Conservation (phyloP, 139 green algal species). For the Volvox africanus region DNA sequence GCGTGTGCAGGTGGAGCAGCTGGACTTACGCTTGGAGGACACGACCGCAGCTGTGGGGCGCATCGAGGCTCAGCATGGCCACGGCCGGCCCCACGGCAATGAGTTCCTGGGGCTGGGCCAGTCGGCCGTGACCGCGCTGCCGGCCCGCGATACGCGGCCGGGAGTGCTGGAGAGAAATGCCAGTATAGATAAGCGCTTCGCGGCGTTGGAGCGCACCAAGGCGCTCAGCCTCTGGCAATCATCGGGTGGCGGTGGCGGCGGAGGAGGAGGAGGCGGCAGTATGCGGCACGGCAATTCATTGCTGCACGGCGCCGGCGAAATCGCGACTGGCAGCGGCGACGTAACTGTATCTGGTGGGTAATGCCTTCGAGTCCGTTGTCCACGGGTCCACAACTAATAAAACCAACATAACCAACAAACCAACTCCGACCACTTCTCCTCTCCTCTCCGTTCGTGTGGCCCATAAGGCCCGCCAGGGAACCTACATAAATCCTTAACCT, state of each 20-base stretch:
- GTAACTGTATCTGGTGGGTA: background rate
- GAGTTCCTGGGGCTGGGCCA: slow-evolving; percentile 1
- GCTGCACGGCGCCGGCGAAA: background rate
- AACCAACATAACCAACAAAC: no score
- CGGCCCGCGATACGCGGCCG: background rate
- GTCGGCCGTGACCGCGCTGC: background rate
- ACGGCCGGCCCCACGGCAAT: background rate
- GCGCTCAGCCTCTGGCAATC: background rate
- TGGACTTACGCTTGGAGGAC: background rate
- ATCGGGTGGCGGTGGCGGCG: background rate
- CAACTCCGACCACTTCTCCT: no score
- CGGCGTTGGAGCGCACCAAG: background rate
- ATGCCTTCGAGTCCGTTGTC: no score
- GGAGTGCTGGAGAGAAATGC: background rate
- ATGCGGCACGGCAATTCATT: background rate
- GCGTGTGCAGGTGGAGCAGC: background rate
- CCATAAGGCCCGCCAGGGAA: no score
- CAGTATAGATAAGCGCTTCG: background rate
- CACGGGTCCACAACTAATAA: no score
- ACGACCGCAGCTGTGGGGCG: background rate
- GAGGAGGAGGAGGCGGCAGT: background rate
- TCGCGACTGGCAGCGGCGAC: background rate
- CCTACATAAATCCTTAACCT: no score
- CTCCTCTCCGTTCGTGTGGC: no score
- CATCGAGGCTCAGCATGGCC: background rate